Evolutionary conservation across 768 basidiomycete species (phyloP).

Genomic region (Cyathus striatus): DNA sequence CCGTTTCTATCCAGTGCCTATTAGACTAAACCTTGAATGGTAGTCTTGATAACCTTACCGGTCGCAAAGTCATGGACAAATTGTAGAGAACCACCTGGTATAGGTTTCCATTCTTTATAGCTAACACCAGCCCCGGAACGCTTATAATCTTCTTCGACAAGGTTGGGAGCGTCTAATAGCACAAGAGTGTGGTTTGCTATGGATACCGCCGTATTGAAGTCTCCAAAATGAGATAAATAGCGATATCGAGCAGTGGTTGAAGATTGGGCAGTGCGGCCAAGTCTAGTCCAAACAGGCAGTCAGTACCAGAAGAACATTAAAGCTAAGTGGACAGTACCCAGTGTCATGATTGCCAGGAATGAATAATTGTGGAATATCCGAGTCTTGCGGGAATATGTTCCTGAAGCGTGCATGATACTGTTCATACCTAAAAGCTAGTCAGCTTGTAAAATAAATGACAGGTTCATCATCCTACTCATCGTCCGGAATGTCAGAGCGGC

Average conservation of each 20-base stretch:
- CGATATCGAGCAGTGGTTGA: slow-evolving; percentile 44
- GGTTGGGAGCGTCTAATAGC: slow-evolving; percentile 66
- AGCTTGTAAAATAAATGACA: neutral
- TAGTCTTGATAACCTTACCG: slow-evolving; percentile 24
- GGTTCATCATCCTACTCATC: slow-evolving; percentile 55
- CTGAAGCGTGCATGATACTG: slow-evolving; percentile 63
- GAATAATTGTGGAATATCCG: slow-evolving; percentile 53
- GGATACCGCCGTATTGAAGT: slow-evolving; percentile 55
- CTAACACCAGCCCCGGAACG: slow-evolving; percentile 35
- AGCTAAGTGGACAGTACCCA: slow-evolving; percentile 45
- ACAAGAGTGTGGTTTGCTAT: slow-evolving; percentile 71
- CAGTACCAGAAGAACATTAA: slow-evolving; percentile 1
- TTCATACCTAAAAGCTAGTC: slow-evolving; percentile 61
- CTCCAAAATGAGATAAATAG: slow-evolving; percentile 74
- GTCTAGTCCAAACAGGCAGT: slow-evolving; percentile 28
- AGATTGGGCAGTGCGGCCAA: slow-evolving; percentile 40
- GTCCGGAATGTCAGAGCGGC: slow-evolving; percentile 57
- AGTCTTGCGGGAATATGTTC: slow-evolving; percentile 55
- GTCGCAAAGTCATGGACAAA: slow-evolving; percentile 41
- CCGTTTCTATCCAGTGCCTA: neutral
- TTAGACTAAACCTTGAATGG: neutral
- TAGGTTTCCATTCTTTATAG: slow-evolving; percentile 42
- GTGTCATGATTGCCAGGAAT: slow-evolving; percentile 92
- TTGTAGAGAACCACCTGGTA: slow-evolving; percentile 46
- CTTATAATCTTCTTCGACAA: slow-evolving; percentile 68